A percentile compares a stretch with the other conserved stretches of the same genome.
phyloP scores from a whole-genome alignment of 1,139 yeast genomes.

The Suhomyces wounanorum region DNA sequence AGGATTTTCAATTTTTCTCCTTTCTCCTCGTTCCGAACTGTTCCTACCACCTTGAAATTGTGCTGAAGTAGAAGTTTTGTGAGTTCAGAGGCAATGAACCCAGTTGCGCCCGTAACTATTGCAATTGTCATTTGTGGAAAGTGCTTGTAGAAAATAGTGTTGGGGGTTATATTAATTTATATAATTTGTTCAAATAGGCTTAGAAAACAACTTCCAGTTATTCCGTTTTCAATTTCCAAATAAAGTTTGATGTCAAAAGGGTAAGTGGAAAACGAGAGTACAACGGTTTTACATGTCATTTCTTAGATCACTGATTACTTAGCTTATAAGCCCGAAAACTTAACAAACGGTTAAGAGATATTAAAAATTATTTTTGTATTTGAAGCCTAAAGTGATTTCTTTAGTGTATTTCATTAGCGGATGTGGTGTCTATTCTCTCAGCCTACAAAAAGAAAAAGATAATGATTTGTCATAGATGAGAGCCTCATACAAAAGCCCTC shows the following conservation, averaged over 20 bases:
- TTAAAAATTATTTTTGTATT: no score
- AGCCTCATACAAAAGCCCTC: neutral
- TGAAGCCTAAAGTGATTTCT: no score
- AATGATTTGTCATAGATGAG: no score
- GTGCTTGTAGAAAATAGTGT: neutral
- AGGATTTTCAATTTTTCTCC: conserved; percentile 12
- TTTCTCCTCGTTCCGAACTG: conserved; percentile 41
- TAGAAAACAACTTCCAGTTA: neutral
- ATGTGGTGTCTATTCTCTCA: no score
- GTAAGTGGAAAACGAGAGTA: no score
- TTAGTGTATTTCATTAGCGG: no score
- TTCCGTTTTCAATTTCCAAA: neutral
- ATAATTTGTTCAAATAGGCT: neutral
- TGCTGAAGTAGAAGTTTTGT: conserved; percentile 22
- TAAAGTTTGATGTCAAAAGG: neutral
- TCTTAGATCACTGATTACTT: no score
- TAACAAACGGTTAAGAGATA: no score
- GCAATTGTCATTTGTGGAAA: neutral
- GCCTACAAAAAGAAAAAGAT: neutral
- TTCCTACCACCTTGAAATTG: conserved; percentile 57
- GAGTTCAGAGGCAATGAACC: conserved; percentile 36
- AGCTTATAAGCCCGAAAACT: no score
- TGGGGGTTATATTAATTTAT: no score
- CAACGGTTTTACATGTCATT: no score
- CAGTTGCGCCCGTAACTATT: conserved; percentile 46